These are phyloP conservation scores for Cercospora nicotianae DNA, from an alignment of 2,329 filamentous ascomycete genomes.

Conservation along the genomic window DNA sequence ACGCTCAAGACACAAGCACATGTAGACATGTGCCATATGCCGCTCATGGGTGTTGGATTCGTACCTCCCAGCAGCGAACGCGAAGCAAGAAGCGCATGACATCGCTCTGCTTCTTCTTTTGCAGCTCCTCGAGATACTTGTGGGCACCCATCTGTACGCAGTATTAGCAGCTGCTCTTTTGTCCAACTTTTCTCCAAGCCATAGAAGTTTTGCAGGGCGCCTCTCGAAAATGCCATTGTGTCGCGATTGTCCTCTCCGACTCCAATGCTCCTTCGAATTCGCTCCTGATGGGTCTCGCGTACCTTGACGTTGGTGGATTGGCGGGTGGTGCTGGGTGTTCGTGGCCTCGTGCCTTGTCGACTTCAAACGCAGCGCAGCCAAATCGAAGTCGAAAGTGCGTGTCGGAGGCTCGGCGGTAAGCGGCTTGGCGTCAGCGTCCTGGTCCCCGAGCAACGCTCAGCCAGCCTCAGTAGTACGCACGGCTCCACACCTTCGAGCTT, in stretches of 20 bases:
- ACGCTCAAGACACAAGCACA: constrained; percentile 54
- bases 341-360: constrained; percentile 24
- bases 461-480: background rate
- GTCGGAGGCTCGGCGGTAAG: constrained; percentile 7
- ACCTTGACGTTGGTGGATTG: constrained; percentile 32
- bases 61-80: constrained; percentile 99
- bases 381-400: constrained; percentile 10
- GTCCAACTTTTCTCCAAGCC: constrained; percentile 3
- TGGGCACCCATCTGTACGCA: constrained; percentile 86
- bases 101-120: constrained; percentile 99
- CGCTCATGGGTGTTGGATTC: constrained; percentile 39
- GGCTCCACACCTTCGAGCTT: background rate
- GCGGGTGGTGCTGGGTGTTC: constrained; percentile 21
- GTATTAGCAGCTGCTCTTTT: constrained; percentile 23
- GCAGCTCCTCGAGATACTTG: constrained; percentile 99
- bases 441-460: background rate
- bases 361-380: constrained; percentile 5
- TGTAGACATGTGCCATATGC: constrained; percentile 32
- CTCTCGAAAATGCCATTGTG: constrained; percentile 2
- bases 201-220: constrained; percentile 6
- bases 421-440: background rate
- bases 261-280: constrained; percentile 10
- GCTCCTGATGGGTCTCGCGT: constrained; percentile 19
- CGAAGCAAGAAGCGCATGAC: constrained; percentile 99
- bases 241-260: constrained; percentile 3